Conservation (phyloP, 208 protist species). For the Herpetomonas samuelpessoai region DNA sequence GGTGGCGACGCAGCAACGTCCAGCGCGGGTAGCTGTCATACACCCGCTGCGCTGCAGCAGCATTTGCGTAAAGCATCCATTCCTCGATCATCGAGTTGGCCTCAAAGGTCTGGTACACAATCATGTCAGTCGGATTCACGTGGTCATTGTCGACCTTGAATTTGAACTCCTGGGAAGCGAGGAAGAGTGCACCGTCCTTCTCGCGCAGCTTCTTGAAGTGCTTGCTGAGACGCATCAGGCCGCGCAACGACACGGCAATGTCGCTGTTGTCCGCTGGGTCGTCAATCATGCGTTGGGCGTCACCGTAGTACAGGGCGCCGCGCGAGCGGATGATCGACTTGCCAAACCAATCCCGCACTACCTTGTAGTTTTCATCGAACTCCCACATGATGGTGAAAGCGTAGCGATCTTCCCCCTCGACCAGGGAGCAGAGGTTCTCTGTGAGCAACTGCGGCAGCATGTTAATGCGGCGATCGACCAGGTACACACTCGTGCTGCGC, state of each 20-base stretch:
- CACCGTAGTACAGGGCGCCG: constrained; percentile 92
- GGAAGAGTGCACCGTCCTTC: constrained; percentile 81
- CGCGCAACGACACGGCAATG: constrained; percentile 72
- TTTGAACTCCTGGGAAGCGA: constrained; percentile 90
- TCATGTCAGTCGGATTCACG: constrained; percentile 87
- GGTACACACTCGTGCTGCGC: constrained; percentile 95
- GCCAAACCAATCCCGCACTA: constrained; percentile 89
- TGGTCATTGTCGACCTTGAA: constrained; percentile 90
- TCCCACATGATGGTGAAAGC: constrained; percentile 95
- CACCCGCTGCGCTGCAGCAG: constrained; percentile 82
- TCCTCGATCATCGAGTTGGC: constrained; percentile 96
- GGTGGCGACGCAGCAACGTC: constrained; percentile 90
- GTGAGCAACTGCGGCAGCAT: constrained; percentile 97
- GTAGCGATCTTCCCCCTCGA: constrained; percentile 87
- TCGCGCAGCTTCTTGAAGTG: constrained; percentile 84
- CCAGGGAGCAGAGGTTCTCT: constrained; percentile 95
- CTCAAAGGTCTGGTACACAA: constrained; percentile 89
- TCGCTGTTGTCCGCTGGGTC: constrained; percentile 54
- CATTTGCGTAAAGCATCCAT: constrained; percentile 97
- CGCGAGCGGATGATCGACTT: constrained; percentile 93
- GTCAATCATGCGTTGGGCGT: constrained; percentile 94
- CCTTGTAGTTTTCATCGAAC: constrained; percentile 81
- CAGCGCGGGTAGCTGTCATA: constrained; percentile 73
- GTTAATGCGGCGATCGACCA: constrained; percentile 96
- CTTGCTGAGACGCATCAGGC: constrained; percentile 70